These are phyloP conservation scores for Exophiala lecanii-corni DNA, from an alignment of 2,329 filamentous ascomycete genomes.

Conservation along the genomic window DNA sequence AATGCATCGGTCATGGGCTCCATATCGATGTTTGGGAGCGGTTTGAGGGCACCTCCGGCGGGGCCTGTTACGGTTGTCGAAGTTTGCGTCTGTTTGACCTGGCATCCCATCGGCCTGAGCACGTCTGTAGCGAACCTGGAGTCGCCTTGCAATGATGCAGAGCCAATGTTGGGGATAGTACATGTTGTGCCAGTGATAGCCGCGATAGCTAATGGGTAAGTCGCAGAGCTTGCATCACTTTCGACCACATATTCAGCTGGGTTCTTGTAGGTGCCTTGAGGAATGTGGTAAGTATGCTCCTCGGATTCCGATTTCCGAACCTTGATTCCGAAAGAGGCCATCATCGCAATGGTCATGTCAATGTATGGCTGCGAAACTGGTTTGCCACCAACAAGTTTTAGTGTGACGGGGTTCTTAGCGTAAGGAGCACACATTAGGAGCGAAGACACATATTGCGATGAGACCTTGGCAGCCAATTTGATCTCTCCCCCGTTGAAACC, in stretches of 20 bases:
- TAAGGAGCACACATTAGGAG: slow-evolving; percentile 96
- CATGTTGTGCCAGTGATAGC: slow-evolving; percentile 94
- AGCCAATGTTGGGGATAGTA: slow-evolving; percentile 94
- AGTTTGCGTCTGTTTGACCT: slow-evolving; percentile 73
- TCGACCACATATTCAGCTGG: slow-evolving; percentile 84
- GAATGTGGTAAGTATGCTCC: slow-evolving; percentile 89
- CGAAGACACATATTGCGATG: slow-evolving; percentile 98
- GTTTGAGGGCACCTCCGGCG: slow-evolving; percentile 64
- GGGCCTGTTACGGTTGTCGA: slow-evolving; percentile 94
- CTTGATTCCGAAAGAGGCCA: slow-evolving; percentile 81
- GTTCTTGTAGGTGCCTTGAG: slow-evolving; percentile 75
- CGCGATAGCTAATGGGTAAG: slow-evolving; percentile 88
- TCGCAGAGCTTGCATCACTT: slow-evolving; percentile 96
- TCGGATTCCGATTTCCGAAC: slow-evolving; percentile 74
- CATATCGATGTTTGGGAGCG: slow-evolving; percentile 86
- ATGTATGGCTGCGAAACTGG: slow-evolving; percentile 97
- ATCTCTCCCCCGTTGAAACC: slow-evolving; percentile 84
- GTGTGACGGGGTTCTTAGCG: slow-evolving; percentile 85
- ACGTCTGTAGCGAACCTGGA: slow-evolving; percentile 90
- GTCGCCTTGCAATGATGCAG: slow-evolving; percentile 86
- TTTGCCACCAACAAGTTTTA: slow-evolving; percentile 89
- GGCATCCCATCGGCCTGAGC: slow-evolving; percentile 87
- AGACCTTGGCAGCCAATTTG: slow-evolving; percentile 88
- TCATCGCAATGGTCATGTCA: slow-evolving; percentile 98
- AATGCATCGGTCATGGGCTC: slow-evolving; percentile 99